A percentile compares a stretch with the other conserved stretches of the same genome.
Conservation (phyloP, 441 rosid genomes). For the Aleurites moluccanus region DNA sequence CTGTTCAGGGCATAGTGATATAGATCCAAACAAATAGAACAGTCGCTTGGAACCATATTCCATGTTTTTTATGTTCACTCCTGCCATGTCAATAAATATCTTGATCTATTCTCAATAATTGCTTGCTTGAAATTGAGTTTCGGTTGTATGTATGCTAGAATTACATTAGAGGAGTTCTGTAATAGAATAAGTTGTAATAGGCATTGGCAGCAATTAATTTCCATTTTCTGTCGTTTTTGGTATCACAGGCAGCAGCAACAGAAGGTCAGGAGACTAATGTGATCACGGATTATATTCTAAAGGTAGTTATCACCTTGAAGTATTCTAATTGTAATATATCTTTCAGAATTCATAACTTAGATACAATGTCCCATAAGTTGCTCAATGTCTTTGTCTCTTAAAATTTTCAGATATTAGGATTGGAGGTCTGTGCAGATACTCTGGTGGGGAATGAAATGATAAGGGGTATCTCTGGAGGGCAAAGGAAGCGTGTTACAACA, state of each 20-base stretch:
- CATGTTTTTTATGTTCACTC: neutral
- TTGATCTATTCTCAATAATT: neutral
- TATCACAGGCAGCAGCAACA: conserved; percentile 47
- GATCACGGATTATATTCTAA: conserved; percentile 64
- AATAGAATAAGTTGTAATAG: neutral
- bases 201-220: neutral
- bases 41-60: neutral
- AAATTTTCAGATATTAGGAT: conserved; percentile 61
- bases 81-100: neutral
- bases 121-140: neutral
- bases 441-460: conserved; percentile 85
- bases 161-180: neutral
- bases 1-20: too few relatives aligned
- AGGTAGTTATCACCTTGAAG: conserved; percentile 26
- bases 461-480: conserved; percentile 94
- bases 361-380: neutral
- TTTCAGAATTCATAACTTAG: neutral
- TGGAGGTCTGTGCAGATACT: conserved; percentile 80
- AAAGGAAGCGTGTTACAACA: conserved; percentile 88
- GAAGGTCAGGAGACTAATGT: conserved; percentile 66
- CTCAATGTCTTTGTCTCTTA: neutral
- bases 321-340: neutral
- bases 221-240: neutral
- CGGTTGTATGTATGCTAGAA: neutral
- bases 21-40: neutral